Base-by-base conservation (phyloP, 805 yeast species). In the Candida pseudofarinosa region DNA sequence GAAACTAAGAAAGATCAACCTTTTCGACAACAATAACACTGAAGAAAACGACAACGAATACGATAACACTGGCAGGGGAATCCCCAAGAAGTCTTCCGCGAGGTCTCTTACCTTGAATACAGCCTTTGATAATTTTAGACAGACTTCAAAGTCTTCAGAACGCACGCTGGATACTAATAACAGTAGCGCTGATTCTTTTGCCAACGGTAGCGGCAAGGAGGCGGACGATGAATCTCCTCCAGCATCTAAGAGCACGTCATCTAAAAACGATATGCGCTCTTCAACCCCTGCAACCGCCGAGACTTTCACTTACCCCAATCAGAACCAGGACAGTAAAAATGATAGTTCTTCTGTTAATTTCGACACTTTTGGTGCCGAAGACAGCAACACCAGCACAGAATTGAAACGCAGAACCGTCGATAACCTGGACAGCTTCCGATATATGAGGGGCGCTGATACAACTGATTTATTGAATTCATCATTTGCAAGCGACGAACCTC, bases 1-100 rank as follows among this genome's bases (percentile, higher is more conserved):
- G 66, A 60, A 69, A 32, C 62, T 70, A 30, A 52, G 74, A 12
- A 69, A 69, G 39, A 56, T 70, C 33, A 63, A 70, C 41, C 52
- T 70, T n/a, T 69, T 68, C 45, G 56, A 56, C 40, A 53, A 49
- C 30, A 44, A 41, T 23, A 33, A 45, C 12, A 52, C 45, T 31
- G 54, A 48, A 16, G 46, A 44, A 14, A 55, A 51, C 14, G 40
- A 41, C 4, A 32, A 41, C 7, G 18, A 37, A 15, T 49, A 52
- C n/a, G 43, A 46, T 31, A 7, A 32, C 15, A 42, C 37, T 12
- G 52, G 46, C 5, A 53, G 54, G 42, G 12, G 38, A 14, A 36
- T 42, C 13, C 39, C 49, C 4, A 58, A 53, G 37, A 50, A 54
- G 37, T 46, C 54, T 13, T 47, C 59, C 6, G 41, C 44, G 19